Base-by-base conservation (phyloP, 139 green algal genomes). In the Chlamydomonas incerta region DNA sequence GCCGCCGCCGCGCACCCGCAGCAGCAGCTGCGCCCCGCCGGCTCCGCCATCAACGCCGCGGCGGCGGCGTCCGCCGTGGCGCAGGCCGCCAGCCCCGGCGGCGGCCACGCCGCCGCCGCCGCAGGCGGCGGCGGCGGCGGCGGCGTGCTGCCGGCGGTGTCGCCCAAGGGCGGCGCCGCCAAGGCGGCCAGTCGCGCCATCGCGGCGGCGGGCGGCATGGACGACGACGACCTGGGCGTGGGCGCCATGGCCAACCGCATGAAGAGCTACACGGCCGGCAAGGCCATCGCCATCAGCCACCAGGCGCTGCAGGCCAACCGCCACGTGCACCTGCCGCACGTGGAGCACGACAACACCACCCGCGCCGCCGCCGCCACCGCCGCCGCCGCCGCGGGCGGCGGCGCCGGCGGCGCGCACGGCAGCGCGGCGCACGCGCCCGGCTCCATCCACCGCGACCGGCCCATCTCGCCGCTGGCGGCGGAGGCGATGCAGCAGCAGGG, bases 281-380 rank as follows among this genome's bases (percentile, higher is more conserved):
- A 83, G 65, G 77, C 77, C 18, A 83, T 83, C 15, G 77, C 77
- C 63, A 83, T 83, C 31, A 83, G 77, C 46, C 77, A 83, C 41
- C 77, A 83, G 46, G 63, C 77, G 46, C 77, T 83, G 41, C 77
- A 83, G 77, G 77, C 77, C 46, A 83, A 83, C 63, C 77, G 77
- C 29, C 77, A 83, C 63, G n/a, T 83, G 63, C 77, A 83, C 47
- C 41, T 83, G 77, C 77, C 77, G 20, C 77, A 83, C 62, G 77
- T 65, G 37, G 77, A 46, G 3, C 63, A 83, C 0, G 77, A 83
- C 24, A 18, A n/a, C 14, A 65, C 18, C 31, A 34, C 34, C 31
- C 18, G 65, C 65, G 11, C 23, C 60, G 65, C 65, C 9, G 65
- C 1, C n/a, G 65, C n/a, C n/a, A n/a, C 65, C n/a, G 29, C 10